Base-by-base conservation (phyloP, 1,284 basidiomycete species). In the Inonotus hispidus region DNA sequence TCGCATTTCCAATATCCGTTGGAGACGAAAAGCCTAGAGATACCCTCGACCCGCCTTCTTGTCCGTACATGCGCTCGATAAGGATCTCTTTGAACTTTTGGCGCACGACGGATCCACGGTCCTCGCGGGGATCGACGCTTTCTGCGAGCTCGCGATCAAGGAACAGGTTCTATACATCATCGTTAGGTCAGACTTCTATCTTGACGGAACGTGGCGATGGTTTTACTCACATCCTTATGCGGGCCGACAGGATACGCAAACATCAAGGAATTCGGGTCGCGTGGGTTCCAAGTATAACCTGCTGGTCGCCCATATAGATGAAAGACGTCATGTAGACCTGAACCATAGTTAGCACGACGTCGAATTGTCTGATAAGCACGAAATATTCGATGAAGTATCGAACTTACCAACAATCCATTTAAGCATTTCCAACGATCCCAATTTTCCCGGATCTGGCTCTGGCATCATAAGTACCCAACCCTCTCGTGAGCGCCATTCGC, bases 391-490 rank as follows among this genome's bases (percentile, higher is more conserved):
- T n/a, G 56, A 14, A 29, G 2, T 66, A 14, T 59, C 63, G 63
- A 13, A 66, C 75, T 70, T 63, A 93, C 92, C 93, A 62, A 95
- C 85, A 58, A 97, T 78, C 95, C 96, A 99, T 71, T 89, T 90
- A 66, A 98, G 79, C 93, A 98, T 96, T 73, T 95, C 94, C 50
- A 82, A 81, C 23, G 84, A 75, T 41, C 76, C 75, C 27, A 71
- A 75, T 55, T 78, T 80, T 14, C 75, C 74, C 4, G 72, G 73
- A 55, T 82, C 79, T 0, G 86, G 70, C 68, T 94, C 92, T 25
- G 93, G 93, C 90, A 95, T 95, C 63, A 95, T 75, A 66, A 95
- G 78, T 23, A 92, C 70, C 91, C 92, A 96, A 13, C 88, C 92
- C 67, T 94, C 91, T 56, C 81, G 74, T 14, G 74, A 73, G 64